Percentiles rank a stretch among this genome's conserved stretches.
Conservation (phyloP, 768 basidiomycete species). For the Mycena leptocephala region DNA sequence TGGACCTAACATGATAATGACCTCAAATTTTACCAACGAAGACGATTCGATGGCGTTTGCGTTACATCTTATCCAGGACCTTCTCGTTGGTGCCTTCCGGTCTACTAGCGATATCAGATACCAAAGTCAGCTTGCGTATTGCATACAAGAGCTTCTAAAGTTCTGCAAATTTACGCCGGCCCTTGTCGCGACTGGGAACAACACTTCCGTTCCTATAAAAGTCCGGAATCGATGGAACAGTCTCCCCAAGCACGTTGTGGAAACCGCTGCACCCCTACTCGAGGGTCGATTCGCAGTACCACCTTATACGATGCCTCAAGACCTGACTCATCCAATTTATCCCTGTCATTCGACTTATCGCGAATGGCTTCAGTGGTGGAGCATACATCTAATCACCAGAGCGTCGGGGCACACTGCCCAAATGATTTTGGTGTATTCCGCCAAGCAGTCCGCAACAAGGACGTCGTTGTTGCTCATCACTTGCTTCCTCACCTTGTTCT, state of each 20-base stretch:
- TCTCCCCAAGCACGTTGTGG: constrained; percentile 87
- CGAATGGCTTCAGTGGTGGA: constrained; percentile 97
- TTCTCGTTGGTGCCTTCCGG: constrained; percentile 92
- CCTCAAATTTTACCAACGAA: constrained; percentile 87
- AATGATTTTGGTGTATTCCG: constrained; percentile 82
- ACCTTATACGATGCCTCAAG: constrained; percentile 55
- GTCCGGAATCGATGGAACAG: constrained; percentile 84
- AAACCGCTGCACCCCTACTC: constrained; percentile 89
- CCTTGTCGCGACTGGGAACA: constrained; percentile 72
- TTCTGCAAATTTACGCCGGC: constrained; percentile 90
- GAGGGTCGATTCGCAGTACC: constrained; percentile 75
- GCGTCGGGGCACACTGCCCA: constrained; percentile 73
- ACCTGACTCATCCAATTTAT: constrained; percentile 83
- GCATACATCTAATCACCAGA: constrained; percentile 82
- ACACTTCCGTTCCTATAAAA: constrained; percentile 71
- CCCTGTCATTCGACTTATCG: constrained; percentile 84
- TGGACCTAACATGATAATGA: constrained; percentile 79
- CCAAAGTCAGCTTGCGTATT: constrained; percentile 90
- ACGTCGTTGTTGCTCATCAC: constrained; percentile 94
- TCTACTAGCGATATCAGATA: constrained; percentile 96
- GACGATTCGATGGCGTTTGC: constrained; percentile 86
- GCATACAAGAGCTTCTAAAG: constrained; percentile 91
- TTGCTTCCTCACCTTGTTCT: constrained; percentile 94
- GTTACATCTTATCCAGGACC: constrained; percentile 86
- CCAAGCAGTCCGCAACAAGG: constrained; percentile 86